Conservation (phyloP, 1,139 yeast genomes). For the Yamadazyma jaroonii region DNA sequence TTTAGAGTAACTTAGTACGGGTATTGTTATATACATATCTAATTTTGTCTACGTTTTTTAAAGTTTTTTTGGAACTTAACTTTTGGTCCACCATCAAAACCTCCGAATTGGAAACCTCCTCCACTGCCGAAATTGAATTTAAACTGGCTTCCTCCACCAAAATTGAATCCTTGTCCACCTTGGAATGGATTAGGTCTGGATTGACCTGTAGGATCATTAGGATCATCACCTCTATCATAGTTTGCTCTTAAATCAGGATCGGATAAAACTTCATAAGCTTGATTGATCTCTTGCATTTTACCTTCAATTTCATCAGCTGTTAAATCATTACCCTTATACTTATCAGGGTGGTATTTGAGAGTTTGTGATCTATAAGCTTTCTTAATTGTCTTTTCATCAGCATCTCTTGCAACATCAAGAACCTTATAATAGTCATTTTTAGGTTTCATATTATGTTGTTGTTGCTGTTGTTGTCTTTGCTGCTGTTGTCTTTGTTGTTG, state of each 20-base stretch:
- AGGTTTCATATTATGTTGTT: slow-evolving; percentile 35
- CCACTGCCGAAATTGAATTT: slow-evolving; percentile 8
- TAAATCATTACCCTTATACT: slow-evolving; percentile 65
- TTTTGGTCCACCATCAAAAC: slow-evolving; percentile 17
- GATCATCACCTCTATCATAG: slow-evolving; percentile 69
- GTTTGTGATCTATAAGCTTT: slow-evolving; percentile 80
- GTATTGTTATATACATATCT: background rate
- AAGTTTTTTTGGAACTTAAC: slow-evolving; percentile 19
- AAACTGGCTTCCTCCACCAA: slow-evolving; percentile 15
- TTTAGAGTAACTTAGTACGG: no score
- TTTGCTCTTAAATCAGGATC: slow-evolving; percentile 60
- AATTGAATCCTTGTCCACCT: slow-evolving; percentile 20
- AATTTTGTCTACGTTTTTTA: slow-evolving; percentile 5
- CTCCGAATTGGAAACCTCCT: slow-evolving; percentile 10
- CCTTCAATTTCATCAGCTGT: slow-evolving; percentile 70
- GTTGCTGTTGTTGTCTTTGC: slow-evolving; percentile 46
- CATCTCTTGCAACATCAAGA: slow-evolving; percentile 63
- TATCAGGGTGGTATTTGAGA: slow-evolving; percentile 88
- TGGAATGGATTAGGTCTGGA: slow-evolving; percentile 8
- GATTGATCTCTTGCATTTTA: slow-evolving; percentile 90
- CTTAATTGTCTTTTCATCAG: slow-evolving; percentile 71
- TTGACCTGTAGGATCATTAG: slow-evolving; percentile 41
- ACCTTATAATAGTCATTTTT: slow-evolving; percentile 79
- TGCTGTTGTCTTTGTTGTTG: slow-evolving; percentile 44
- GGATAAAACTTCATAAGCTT: slow-evolving; percentile 85